Percentiles rank a stretch among this genome's conserved stretches.
These are phyloP conservation scores for Pouteria glomerata DNA, from an alignment of 148 eudicot genomes.

Conservation along the genomic window DNA sequence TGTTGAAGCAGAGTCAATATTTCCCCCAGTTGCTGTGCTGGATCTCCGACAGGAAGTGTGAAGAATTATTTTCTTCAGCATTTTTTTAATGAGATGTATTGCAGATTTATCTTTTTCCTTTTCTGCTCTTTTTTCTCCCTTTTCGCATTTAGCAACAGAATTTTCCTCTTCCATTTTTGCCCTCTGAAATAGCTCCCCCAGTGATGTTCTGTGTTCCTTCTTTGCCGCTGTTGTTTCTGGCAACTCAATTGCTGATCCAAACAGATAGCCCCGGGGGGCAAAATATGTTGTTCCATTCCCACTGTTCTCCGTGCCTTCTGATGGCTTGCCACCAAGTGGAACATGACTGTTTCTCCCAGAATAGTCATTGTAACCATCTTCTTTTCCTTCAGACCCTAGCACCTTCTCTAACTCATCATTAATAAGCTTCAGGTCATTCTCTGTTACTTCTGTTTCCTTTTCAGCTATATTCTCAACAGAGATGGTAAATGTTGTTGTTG, in stretches of 20 bases:
- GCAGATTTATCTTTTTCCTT: conserved; percentile 56
- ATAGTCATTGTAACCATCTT: conserved; percentile 49
- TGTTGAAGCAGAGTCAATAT: conserved; percentile 36
- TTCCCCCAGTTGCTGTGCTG: conserved; percentile 28
- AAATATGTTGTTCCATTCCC: conserved; percentile 36
- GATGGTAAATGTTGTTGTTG: conserved; percentile 71
- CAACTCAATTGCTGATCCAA: conserved; percentile 62
- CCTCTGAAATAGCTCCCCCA: conserved; percentile 82
- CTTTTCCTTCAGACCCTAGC: conserved; percentile 63
- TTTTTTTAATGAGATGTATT: conserved; percentile 50
- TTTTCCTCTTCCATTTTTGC: conserved; percentile 58
- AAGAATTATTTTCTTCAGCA: conserved; percentile 48
- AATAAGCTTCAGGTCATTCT: conserved; percentile 64
- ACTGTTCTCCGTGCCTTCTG: conserved; percentile 41
- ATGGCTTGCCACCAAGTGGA: conserved; percentile 57
- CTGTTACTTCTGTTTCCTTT: conserved; percentile 58
- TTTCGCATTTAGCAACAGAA: conserved; percentile 28
- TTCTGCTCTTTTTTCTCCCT: conserved; percentile 42
- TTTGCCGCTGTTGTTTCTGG: conserved; percentile 45
- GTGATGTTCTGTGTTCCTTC: conserved; percentile 60
- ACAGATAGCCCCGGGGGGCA: conserved; percentile 70
- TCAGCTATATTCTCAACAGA: conserved; percentile 62
- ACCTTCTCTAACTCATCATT: conserved; percentile 80
- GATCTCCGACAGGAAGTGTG: conserved; percentile 39
- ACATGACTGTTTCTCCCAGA: conserved; percentile 76